Conservation (phyloP, 805 yeast genomes). For the Nakazawaea peltata region DNA sequence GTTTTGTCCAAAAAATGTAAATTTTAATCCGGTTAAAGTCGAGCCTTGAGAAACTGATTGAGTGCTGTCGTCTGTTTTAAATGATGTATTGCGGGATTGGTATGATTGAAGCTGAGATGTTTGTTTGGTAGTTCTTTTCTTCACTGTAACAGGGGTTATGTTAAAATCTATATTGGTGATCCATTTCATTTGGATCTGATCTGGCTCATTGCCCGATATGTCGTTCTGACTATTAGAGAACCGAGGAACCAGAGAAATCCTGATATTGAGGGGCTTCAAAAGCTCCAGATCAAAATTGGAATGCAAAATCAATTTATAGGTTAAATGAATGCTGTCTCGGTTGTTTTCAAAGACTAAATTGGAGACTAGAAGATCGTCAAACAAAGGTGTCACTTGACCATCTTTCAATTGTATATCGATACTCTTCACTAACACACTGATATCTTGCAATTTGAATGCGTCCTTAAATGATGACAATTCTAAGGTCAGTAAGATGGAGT, state of each 20-base stretch:
- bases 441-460: conserved; percentile 5
- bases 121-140: conserved; percentile 1
- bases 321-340: conserved; percentile 5
- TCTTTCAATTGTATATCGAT: conserved; percentile 8
- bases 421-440: conserved; percentile 4
- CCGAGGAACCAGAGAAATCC: conserved; percentile 5
- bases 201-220: conserved; percentile 11
- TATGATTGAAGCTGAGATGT: background rate
- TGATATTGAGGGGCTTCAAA: conserved; percentile 7
- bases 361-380: background rate
- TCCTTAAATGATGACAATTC: conserved; percentile 7
- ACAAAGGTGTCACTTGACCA: conserved; percentile 8
- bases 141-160: conserved; percentile 7
- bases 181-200: conserved; percentile 25
- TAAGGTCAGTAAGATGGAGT: conserved; percentile 8
- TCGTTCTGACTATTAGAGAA: background rate
- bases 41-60: conserved; percentile 14
- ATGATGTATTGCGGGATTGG: conserved; percentile 4
- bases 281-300: conserved; percentile 5
- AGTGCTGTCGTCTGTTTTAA: too few relatives aligned
- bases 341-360: conserved; percentile 4
- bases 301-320: conserved; percentile 2
- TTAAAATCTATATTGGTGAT: conserved; percentile 27
- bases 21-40: conserved; percentile 26
- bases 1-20: conserved; percentile 58